Evolutionary conservation across 805 yeast genomes (phyloP).

Genomic region (Pichia sporocuriosa): DNA sequence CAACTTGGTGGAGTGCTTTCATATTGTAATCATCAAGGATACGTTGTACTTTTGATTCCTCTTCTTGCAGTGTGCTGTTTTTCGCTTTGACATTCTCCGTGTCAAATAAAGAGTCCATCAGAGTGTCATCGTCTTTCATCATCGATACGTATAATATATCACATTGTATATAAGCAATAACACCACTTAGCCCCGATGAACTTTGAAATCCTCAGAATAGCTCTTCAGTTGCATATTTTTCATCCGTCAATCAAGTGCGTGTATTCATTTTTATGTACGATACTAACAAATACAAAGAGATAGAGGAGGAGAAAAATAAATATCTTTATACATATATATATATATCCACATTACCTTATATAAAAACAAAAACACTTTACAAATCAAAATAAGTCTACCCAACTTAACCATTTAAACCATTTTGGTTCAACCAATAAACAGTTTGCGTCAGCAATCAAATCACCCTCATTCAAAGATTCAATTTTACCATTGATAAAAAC

Average conservation of each 20-base stretch:
- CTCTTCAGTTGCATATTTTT: no score
- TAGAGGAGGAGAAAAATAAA: no score
- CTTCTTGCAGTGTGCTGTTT: neutral
- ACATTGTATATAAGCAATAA: no score
- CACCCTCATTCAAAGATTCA: slow-evolving; percentile 6
- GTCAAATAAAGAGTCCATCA: slow-evolving; percentile 6
- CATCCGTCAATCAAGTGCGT: no score
- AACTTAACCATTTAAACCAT: slow-evolving; percentile 70
- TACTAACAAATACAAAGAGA: no score
- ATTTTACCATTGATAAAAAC: slow-evolving; percentile 63
- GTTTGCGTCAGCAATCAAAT: slow-evolving; percentile 45
- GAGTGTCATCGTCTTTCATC: neutral
- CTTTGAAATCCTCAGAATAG: no score
- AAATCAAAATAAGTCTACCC: slow-evolving; percentile 32
- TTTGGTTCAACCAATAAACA: slow-evolving; percentile 80
- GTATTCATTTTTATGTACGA: no score
- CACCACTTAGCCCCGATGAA: no score
- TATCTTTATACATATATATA: no score
- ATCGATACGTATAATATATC: no score
- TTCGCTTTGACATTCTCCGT: neutral
- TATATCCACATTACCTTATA: no score
- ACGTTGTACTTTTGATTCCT: slow-evolving; percentile 4
- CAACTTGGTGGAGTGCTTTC: slow-evolving; percentile 11
- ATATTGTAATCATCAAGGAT: slow-evolving; percentile 11
- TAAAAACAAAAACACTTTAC: neutral